phyloP scores from a whole-genome alignment of 2,329 filamentous ascomycete genomes.

The Sporothrix globosa region DNA sequence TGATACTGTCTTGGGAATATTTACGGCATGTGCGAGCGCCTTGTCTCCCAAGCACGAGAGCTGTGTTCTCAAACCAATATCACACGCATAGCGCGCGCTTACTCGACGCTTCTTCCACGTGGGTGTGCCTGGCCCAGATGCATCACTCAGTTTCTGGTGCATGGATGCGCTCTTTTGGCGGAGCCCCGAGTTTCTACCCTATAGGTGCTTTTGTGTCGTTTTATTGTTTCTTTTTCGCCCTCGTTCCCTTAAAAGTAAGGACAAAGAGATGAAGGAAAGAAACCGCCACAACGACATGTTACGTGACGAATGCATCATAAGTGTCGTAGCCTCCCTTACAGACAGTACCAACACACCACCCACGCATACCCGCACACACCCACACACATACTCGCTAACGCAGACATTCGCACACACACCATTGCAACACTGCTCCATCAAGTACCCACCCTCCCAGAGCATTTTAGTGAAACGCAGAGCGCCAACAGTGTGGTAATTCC shows the following conservation, averaged over 20 bases:
- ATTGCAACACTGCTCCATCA: neutral
- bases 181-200: neutral
- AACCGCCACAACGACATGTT: neutral
- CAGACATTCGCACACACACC: neutral
- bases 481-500: conserved; percentile 28
- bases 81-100: conserved; percentile 12
- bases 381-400: neutral
- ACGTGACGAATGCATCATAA: conserved; percentile 17
- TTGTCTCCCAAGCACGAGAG: neutral
- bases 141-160: neutral
- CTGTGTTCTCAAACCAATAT: conserved; percentile 1
- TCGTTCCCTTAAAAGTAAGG: neutral
- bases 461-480: conserved; percentile 29
- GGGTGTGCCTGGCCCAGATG: conserved; percentile 19
- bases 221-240: neutral
- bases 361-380: too few species aligned
- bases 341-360: neutral
- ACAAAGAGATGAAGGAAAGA: neutral
- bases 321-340: neutral
- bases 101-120: conserved; percentile 14
- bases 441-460: conserved; percentile 3
- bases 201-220: neutral
- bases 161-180: neutral
- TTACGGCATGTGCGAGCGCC: neutral
- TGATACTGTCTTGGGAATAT: neutral